Evolutionary conservation across 805 yeast species (phyloP).

Genomic region (Saccharomycopsis javanensis): DNA sequence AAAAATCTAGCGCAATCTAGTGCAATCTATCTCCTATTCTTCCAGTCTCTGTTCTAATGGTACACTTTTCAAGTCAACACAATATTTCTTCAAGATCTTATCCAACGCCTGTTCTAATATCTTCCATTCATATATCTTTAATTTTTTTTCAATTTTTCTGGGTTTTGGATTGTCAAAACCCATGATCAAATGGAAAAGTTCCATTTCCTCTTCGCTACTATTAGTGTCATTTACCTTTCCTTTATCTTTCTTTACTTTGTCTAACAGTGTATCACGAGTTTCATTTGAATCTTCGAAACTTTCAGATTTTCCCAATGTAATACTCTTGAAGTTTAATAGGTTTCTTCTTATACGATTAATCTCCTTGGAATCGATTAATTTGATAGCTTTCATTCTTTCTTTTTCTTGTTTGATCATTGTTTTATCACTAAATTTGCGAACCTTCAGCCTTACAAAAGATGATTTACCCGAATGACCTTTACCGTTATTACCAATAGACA

Average conservation of each 20-base stretch:
- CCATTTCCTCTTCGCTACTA: slow-evolving; percentile 21
- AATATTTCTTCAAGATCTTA: slow-evolving; percentile 36
- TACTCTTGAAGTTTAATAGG: slow-evolving; percentile 47
- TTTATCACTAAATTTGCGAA: neutral
- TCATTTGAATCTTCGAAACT: slow-evolving; percentile 3
- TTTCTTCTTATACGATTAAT: slow-evolving; percentile 54
- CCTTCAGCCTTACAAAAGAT: neutral
- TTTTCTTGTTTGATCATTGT: slow-evolving; percentile 5
- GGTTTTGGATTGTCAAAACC: slow-evolving; percentile 38
- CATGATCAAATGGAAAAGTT: slow-evolving; percentile 28
- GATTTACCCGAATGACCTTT: slow-evolving; percentile 3
- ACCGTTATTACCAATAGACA: neutral
- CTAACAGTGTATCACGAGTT: neutral
- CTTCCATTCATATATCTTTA: slow-evolving; percentile 37
- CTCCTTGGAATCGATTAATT: slow-evolving; percentile 38
- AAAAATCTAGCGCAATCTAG: no score
- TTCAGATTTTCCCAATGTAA: slow-evolving; percentile 39
- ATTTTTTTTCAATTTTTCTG: slow-evolving; percentile 38
- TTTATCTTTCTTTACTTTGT: neutral
- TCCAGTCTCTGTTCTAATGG: neutral
- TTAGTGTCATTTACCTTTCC: neutral
- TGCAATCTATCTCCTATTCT: neutral
- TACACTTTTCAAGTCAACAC: slow-evolving; percentile 20
- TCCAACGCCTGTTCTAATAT: slow-evolving; percentile 30
- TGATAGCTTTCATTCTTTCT: slow-evolving; percentile 13